These are phyloP conservation scores for Peniophora sp. DNA, from an alignment of 1,284 basidiomycete species.

Conservation along the genomic window DNA sequence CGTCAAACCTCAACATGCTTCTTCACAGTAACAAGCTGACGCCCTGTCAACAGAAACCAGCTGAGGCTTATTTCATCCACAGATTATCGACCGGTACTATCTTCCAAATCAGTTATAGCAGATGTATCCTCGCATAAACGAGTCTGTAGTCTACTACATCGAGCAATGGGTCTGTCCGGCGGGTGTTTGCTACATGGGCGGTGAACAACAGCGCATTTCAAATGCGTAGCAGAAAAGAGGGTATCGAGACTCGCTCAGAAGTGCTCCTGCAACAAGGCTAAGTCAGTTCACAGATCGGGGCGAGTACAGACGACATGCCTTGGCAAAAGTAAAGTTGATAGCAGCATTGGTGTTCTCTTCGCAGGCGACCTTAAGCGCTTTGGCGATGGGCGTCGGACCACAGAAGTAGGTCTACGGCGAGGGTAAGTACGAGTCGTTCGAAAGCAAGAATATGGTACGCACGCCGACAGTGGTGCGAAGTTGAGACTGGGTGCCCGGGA, in stretches of 20 bases:
- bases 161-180: no score
- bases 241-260: conserved; percentile 29
- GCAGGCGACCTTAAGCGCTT: conserved; percentile 65
- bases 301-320: conserved; percentile 32
- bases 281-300: not conserved
- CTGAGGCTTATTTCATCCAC: no score
- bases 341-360: conserved; percentile 41
- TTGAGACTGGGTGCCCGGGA: conserved; percentile 69
- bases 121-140: not conserved
- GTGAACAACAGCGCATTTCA: conserved; percentile 1
- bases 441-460: conserved; percentile 20
- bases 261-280: conserved; percentile 39
- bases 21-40: no score
- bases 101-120: not conserved
- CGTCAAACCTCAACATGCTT: no score
- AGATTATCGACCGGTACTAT: no score
- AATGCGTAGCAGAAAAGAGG: not conserved
- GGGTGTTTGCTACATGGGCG: no score
- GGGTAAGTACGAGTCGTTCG: conserved; percentile 2
- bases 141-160: no score
- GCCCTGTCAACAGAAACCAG: no score
- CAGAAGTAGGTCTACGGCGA: conserved; percentile 74
- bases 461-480: conserved; percentile 78
- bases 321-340: conserved; percentile 75
- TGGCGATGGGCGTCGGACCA: conserved; percentile 66